A percentile compares a stretch with the other conserved stretches of the same genome.
phyloP scores from a whole-genome alignment of 371 early-diverging fungal genomes.

The Chytridium lagenaria region DNA sequence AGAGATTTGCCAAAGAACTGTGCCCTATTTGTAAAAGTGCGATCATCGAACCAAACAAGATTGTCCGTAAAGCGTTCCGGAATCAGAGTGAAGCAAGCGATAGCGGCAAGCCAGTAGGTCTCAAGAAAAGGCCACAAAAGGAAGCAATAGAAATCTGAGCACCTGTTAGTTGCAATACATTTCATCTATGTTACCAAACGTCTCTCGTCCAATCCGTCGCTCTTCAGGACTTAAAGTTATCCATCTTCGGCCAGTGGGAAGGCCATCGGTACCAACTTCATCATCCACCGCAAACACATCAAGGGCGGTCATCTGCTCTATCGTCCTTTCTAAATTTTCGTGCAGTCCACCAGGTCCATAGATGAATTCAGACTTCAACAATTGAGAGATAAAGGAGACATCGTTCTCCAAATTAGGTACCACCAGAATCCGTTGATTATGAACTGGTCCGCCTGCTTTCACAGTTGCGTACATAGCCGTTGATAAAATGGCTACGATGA shows the following conservation, averaged over 20 bases:
- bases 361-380: constrained; percentile 85
- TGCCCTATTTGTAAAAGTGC: constrained; percentile 68
- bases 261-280: constrained; percentile 27
- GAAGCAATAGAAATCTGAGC: constrained; percentile 83
- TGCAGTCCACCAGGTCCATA: constrained; percentile 80
- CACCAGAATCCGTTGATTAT: constrained; percentile 42
- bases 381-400: constrained; percentile 76
- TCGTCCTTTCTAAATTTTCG: constrained; percentile 70
- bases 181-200: constrained; percentile 61
- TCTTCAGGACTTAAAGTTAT: constrained; percentile 65
- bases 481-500: constrained; percentile 68
- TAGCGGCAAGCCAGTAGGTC: constrained; percentile 80
- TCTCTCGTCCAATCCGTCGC: constrained; percentile 79
- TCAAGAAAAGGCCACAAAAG: constrained; percentile 88
- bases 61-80: constrained; percentile 42
- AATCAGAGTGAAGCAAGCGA: constrained; percentile 66
- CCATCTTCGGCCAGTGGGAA: constrained; percentile 29
- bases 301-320: constrained; percentile 66
- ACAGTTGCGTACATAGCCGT: constrained; percentile 80
- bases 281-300: constrained; percentile 45
- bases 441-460: constrained; percentile 67
- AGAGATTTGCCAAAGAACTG: constrained; percentile 84
- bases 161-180: not conserved
- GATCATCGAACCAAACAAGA: constrained; percentile 72
- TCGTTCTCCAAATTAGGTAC: constrained; percentile 66